Evolutionary conservation across 352 stramenopile genomes (phyloP), one percentile per base, ranked within the genome.

Genomic region (Pythium periplocum): DNA sequence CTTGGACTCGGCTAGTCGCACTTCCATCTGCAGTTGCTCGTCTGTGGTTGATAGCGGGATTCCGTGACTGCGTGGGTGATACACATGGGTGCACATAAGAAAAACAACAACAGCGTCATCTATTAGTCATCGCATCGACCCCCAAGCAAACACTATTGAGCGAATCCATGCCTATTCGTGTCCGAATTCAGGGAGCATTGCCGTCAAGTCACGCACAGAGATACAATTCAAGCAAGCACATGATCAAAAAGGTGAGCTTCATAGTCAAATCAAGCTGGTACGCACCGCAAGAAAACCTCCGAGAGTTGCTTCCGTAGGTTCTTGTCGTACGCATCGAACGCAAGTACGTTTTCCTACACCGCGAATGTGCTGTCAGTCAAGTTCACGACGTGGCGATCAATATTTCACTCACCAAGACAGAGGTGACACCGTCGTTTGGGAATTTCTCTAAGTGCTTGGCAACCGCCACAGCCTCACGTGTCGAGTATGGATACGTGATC

Each of bases 401-500:
- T 26, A 26, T 26, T 26, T 1, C 9, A 63, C 71, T 49, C 66
- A 88, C 78, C 56, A 89, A 48, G 7, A 90, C 90, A 3, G 69
- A 75, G 4, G 76, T 83, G 17, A 98, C 72, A 9, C 86, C 88
- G 64, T 99, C 95, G 12, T 81, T 66, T 2, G 93, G 93, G 56
- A 97, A 99, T 44, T 75, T 61, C 37, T 98, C 78, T 31, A 98
- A 57, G 64, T 99, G 96, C 58, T 96, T 96, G 6, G 94, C 89
- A 2, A 98, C 86, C 2, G 83, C 83, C n/a, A 98, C 92, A 7
- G 89, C 86, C 64, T 99, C 96, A 36, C 96, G 75, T 7, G 88
- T 92, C 12, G 86, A 97, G 69, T 97, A 99, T 38, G 95, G 95
- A 59, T 99, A 98, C 36, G 83, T 80, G 40, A 99, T 83, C 37